These are phyloP conservation scores for Phyllosticta citriasiana DNA, from an alignment of 2,329 filamentous ascomycete species.

Conservation along the genomic window DNA sequence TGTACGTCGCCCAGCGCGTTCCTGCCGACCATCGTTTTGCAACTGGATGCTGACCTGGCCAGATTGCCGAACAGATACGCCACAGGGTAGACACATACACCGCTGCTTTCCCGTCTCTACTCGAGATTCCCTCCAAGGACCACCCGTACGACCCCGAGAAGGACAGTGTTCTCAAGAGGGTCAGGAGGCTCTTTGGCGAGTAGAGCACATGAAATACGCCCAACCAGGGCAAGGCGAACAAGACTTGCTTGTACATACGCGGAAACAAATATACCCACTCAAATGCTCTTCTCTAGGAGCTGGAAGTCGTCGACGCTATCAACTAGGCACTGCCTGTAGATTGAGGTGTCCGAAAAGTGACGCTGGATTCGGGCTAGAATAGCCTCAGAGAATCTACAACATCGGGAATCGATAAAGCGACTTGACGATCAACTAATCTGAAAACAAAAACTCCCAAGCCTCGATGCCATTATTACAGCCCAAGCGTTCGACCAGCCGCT, in stretches of 20 bases:
- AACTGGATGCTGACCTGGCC: constrained; percentile 9
- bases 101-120: constrained; percentile 86
- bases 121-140: constrained; percentile 98
- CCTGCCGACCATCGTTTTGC: neutral
- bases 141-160: constrained; percentile 99
- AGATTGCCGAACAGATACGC: constrained; percentile 93
- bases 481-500: neutral
- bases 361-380: neutral
- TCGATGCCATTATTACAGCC: neutral
- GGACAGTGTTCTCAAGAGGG: constrained; percentile 88
- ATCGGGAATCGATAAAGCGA: neutral
- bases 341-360: neutral
- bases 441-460: neutral
- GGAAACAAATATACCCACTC: neutral
- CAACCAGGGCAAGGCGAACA: neutral
- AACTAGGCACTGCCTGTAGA: neutral
- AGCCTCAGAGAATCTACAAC: neutral
- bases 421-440: neutral
- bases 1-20: constrained; percentile 41
- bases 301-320: neutral
- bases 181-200: constrained; percentile 64
- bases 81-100: constrained; percentile 84
- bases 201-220: constrained; percentile 29
- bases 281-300: neutral
- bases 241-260: constrained; percentile 6